Conservation (phyloP, 495 filamentous ascomycete species). For the Halenospora varia region DNA sequence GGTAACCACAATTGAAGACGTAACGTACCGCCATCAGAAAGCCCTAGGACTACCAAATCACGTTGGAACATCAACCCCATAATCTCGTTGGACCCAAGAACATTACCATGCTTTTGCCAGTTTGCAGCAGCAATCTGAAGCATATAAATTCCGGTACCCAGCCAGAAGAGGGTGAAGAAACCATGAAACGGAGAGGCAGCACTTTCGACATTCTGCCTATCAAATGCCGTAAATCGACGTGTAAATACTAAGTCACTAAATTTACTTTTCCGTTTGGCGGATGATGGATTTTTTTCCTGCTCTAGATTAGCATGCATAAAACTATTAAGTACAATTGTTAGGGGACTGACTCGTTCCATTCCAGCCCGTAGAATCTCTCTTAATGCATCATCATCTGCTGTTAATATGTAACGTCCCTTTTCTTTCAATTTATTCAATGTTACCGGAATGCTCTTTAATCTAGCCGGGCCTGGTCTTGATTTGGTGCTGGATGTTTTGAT, state of each 20-base stretch:
- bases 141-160: slow-evolving; percentile 57
- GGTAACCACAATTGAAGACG: too few relatives aligned
- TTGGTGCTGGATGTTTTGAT: slow-evolving; percentile 2
- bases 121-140: slow-evolving; percentile 62
- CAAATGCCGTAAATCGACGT: slow-evolving; percentile 64
- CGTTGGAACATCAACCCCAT: slow-evolving; percentile 60
- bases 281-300: slow-evolving; percentile 17
- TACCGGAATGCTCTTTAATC: slow-evolving; percentile 38
- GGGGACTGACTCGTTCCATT: slow-evolving; percentile 35
- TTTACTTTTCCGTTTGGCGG: slow-evolving; percentile 38
- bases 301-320: not conserved
- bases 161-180: slow-evolving; percentile 76
- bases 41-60: slow-evolving; percentile 58
- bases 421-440: slow-evolving; percentile 41
- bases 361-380: slow-evolving; percentile 44
- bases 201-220: slow-evolving; percentile 56
- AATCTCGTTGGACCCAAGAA: slow-evolving; percentile 66
- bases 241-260: slow-evolving; percentile 68
- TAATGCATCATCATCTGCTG: slow-evolving; percentile 51
- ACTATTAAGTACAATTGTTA: not conserved
- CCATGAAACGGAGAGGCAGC: slow-evolving; percentile 63
- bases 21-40: slow-evolving; percentile 50
- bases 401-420: slow-evolving; percentile 48
- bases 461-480: slow-evolving; percentile 4
- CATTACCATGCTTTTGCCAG: slow-evolving; percentile 54